These are phyloP conservation scores for Ogataea dorogensis DNA, from an alignment of 805 yeast species.

Conservation along the genomic window DNA sequence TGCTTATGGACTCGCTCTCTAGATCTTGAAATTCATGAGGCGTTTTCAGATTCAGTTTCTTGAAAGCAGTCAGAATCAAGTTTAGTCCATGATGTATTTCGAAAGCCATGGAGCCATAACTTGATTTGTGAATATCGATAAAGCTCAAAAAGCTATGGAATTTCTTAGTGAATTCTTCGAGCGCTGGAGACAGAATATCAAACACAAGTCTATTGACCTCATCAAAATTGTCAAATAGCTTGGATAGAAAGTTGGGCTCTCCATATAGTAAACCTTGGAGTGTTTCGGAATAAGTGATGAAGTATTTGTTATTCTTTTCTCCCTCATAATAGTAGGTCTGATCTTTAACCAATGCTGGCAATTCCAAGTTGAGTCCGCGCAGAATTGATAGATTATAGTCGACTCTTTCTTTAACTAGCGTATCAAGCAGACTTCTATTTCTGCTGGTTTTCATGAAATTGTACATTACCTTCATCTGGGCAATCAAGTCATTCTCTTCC, in stretches of 20 bases:
- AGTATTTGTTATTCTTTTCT: conserved; percentile 17
- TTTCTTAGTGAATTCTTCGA: conserved; percentile 40
- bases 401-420: conserved; percentile 42
- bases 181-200: conserved; percentile 51
- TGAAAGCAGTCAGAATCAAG: conserved; percentile 15
- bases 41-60: conserved; percentile 16
- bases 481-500: conserved; percentile 35
- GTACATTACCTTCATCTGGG: conserved; percentile 41
- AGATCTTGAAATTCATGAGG: conserved; percentile 16
- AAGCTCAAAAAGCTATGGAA: conserved; percentile 38
- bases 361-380: conserved; percentile 43
- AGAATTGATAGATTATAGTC: conserved; percentile 43
- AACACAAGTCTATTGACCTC: conserved; percentile 49
- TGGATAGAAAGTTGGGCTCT: conserved; percentile 23
- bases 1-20: conserved; percentile 3
- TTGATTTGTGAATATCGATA: conserved; percentile 41
- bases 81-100: conserved; percentile 41
- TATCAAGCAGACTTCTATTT: conserved; percentile 31
- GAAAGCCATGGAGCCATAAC: conserved; percentile 53
- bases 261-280: conserved; percentile 14
- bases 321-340: conserved; percentile 33
- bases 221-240: conserved; percentile 37
- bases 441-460: conserved; percentile 41
- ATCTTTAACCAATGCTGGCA: conserved; percentile 28
- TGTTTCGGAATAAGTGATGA: conserved; percentile 18